Base-by-base conservation (phyloP, 176 grass and related monocot species). In the Alloteropsis semialata region DNA sequence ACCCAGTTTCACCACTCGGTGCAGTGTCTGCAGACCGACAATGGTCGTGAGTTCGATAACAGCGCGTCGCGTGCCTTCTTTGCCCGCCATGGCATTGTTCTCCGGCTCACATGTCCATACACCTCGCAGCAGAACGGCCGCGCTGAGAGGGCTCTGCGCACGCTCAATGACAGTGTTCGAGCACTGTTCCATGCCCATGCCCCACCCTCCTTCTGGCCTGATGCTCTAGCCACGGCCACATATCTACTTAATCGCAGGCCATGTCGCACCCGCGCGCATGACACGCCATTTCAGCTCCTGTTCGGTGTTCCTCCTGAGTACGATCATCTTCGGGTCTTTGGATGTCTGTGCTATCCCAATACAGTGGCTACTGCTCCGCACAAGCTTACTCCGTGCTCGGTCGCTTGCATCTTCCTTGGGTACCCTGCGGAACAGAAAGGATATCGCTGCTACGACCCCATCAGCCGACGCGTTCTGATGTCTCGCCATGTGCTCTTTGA, bases 391-490 rank as follows among this genome's bases (percentile, higher is more conserved):
- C 32, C 62, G 0, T 33, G 33, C 1, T 65, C 32, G 4, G 32
- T 11, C 7, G 62, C 3, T 0, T 65, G 62, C 34, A 12, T 65
- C 0, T 65, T 65, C 3, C 0, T 37, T 0, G 32, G 32, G 0
- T 63, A 65, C 11, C 32, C 18, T 0, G 1, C 19, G 0, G 33
- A 65, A 0, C 62, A 37, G 11, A 6, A 3, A 0, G 62, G 62
- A 6, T 37, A 65, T 7, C 17, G 34, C 1, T 65, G 62, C 18
- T 65, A 65, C 2, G 18, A 65, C 11, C 62, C 8, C 0, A 8
- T 4, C 0, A 21, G 8, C 0, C 33, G 17, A 0, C 62, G 33
- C 0, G 8, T 65, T 0, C 5, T 65, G 2, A 65, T 19, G 1
- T 65, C 62, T 5, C 32, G 33, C 1, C 62, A 65, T 0, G 17